These are phyloP conservation scores for Populus euphratica DNA, from an alignment of 345 rosid species.

Conservation along the genomic window DNA sequence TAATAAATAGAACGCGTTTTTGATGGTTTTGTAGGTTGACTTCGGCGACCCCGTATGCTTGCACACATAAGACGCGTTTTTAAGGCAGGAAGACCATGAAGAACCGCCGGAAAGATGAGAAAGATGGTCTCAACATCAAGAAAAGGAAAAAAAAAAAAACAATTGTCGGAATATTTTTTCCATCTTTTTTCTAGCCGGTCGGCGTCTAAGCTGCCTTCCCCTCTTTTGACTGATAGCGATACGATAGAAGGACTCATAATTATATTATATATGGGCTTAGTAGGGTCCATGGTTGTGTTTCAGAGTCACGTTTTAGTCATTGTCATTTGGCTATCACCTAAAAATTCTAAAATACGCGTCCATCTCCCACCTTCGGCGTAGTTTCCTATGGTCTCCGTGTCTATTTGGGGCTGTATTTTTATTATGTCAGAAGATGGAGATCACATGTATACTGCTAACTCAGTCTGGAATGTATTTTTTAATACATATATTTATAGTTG, in stretches of 20 bases:
- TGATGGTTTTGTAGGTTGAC: slow-evolving; percentile 41
- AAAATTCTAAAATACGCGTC: not conserved
- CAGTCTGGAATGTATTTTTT: too few species aligned
- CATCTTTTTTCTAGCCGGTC: not conserved
- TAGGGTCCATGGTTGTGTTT: not conserved
- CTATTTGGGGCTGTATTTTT: not conserved
- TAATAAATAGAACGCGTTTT: slow-evolving; percentile 1
- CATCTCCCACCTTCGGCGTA: slow-evolving; percentile 8
- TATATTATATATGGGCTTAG: not conserved
- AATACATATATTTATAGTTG: too few species aligned
- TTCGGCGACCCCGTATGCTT: slow-evolving; percentile 29
- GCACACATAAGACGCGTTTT: slow-evolving; percentile 17
- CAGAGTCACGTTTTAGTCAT: slow-evolving; percentile 10
- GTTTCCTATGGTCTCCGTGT: slow-evolving; percentile 11
- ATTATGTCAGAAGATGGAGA: not conserved
- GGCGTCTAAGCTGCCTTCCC: not conserved
- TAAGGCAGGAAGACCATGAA: not conserved
- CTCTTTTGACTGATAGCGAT: slow-evolving; percentile 5
- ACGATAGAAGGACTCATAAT: not conserved
- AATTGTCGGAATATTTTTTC: not conserved
- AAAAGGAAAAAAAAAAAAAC: not conserved
- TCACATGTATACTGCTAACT: not conserved
- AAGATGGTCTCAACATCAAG: not conserved
- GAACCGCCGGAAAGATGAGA: not conserved
- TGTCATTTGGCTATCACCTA: not conserved